Evolutionary conservation across 768 basidiomycete genomes (phyloP), one percentile per base, ranked within the genome.

Genomic region (Suillus discolor): DNA sequence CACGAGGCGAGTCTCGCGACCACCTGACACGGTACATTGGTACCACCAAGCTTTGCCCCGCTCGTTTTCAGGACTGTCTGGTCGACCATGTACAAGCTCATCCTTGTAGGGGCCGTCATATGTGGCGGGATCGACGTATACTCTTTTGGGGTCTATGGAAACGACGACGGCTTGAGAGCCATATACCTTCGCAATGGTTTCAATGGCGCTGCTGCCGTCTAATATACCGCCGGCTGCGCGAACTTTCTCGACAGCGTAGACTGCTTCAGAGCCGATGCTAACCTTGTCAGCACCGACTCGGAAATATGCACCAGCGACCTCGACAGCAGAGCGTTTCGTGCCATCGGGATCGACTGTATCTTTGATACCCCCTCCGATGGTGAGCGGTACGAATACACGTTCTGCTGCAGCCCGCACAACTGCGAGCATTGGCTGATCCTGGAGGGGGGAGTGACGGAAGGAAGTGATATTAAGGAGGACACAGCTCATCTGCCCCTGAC

Each of bases 391-490:
- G 72, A 96, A 99, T 54, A 99, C 87, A 62, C 87, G 86, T 76
- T 94, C 87, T 1, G 97, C 96, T 0, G 96, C 92, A 0, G 89
- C 89, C 63, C 91, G 89, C 49, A 99, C 94, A 72, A 99, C 93
- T 41, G 94, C 93, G 63, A 99, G 87, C 97, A 99, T 99, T 0
- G 97, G 97, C 79, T 99, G 97, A 78, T 99, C 97, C 53, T 84
- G 89, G 42, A 99, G 84, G 1, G 97, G 96, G 16, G 95, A 98
- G 72, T 93, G 91, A 67, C 97, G 93, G 87, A 99, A 99, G 68
- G 97, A 97, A 18, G 97, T 99, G 83, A 99, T 99, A 80, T 99
- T 99, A 75, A 99, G 90, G 68, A 99, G 89, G 75, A n/a, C 95
- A 97, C 42, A 99, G 83, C 79, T 99, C 97, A 78, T 99, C 97